Evolutionary conservation across 2,329 filamentous ascomycete genomes (phyloP), one percentile per base, ranked within the genome.

Genomic region (Cylindrodendrum hubeiense): DNA sequence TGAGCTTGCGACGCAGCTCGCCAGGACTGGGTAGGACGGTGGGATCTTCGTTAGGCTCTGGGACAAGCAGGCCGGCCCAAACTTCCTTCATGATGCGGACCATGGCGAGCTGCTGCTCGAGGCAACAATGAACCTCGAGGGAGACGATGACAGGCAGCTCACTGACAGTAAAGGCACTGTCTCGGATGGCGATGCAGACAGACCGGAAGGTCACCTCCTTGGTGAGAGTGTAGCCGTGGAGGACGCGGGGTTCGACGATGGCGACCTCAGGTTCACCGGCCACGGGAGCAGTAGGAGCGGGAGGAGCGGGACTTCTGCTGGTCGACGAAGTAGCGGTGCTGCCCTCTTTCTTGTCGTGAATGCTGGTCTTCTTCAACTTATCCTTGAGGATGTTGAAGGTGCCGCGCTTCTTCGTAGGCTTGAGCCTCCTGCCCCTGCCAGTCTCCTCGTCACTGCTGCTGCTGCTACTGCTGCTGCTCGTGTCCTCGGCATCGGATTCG

Each of bases 71-170:
- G 1, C 86, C 90, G n/a, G 85, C 85, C 93, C 94, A 99, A 26
- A 89, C 89, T 66, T 97, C 89, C 67, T 90, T 86, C 89, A 99
- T 98, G 74, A 98, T 97, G 66, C 92, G 86, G 5, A 97, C 94
- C 93, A 98, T 98, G 63, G 91, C 86, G 69, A 92, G 87, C 78
- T 99, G 96, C 79, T 99, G 96, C 61, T 91, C 87, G 0, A 89
- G 81, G 67, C 85, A 86, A 68, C 94, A 94, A 81, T 98, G 96
- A 0, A 98, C 93, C 79, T 99, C 96, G 33, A 99, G 86, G 75
- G 94, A 97, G 72, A 98, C 91, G 65, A 98, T 95, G n/a, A 99
- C 84, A 0, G 96, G 96, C 19, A 97, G 83, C 66, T 95, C 90
- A 21, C 88, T 91, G 4, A 84, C 87, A 3, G 87, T 81, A 74